Evolutionary conservation across 1,284 basidiomycete species (phyloP), one percentile per base, ranked within the genome.

Genomic region (Porogramme epimiltina): DNA sequence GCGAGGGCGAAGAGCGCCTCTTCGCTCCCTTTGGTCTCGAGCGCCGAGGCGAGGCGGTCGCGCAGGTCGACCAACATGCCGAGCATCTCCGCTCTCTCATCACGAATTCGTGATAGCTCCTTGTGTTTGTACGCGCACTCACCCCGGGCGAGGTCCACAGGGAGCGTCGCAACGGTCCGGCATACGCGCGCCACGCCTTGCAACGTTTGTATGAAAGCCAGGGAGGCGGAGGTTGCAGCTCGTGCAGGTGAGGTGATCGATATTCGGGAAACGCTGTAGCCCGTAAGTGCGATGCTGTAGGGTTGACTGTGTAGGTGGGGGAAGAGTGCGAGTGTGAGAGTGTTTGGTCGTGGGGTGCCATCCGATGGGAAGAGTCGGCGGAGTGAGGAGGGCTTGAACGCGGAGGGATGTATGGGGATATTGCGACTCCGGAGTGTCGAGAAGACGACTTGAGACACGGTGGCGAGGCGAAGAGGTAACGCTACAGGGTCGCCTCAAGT

Each of bases 81-180:
- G 3, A 91, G 76, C 2, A 75, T 69, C 59, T 83, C 75, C 1
- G 89, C 88, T 10, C 81, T 75, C 55, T 83, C 75, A 59, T 91
- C 78, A 19, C 89, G 76, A 8, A 89, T 73, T 22, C 68, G 74
- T 54, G 85, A 78, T 16, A 90, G 73, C 45, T 78, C 74, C 48
- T 72, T 71, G n/a, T 79, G 76, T 57, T 84, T 86, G 55, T 76
- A 69, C 26, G 66, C 68, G 62, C 87, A 89, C 68, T 91, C 89
- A 49, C 85, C 80, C 16, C 76, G 73, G 3, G 82, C 73, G 10
- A 90, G 75, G 42, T 78, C 72, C 10, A 85, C 55, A 0, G 85
- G 84, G 3, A 82, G 63, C 3, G 67, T 63, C 38, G 71, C 38
- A 10, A 67, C 50, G 5, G 65, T 58, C 22, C 58, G 54, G 46